Base-by-base conservation (phyloP, 2,329 filamentous ascomycete species). In the Dendryphion nanum region DNA sequence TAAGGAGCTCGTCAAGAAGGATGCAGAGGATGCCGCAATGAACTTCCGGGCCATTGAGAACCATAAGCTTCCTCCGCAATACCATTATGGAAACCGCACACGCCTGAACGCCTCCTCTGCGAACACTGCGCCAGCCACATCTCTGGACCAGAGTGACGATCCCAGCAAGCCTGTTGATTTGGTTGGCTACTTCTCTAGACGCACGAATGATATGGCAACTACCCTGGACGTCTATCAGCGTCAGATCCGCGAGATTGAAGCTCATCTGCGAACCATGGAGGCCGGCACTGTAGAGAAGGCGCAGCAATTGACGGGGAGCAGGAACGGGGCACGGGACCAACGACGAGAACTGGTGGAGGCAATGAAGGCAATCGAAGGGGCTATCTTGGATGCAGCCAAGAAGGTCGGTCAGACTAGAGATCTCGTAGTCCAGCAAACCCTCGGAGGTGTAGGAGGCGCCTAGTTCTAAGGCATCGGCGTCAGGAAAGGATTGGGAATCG, bases 41-140 rank as follows among this genome's bases (percentile, higher is more conserved):
- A 80, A 79, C 44, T 86, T 88, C 71, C 79, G 83, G 40, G 83
- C 83, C 16, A 80, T 87, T 20, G 83, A 89, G 54, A 87, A 87
- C 55, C 73, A 89, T 37, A 82, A 83, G 51, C 72, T 90, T 13
- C 86, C 87, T 2, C 54, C 72, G 33, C 76, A 81, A 48, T 83
- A 79, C 57, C 79, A 82, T 51, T 76, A 78, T 40, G 62, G 58
- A 30, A 59, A 64, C 41, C 74, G 75, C 31, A 61, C 57, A 18
- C 59, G 62, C 41, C 52, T 63, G 8, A 57, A 49, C 17, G 43
- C 61, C 6, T 60, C 61, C 1, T 56, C 53, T 31, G 33, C 57
- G 20, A 59, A 59, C 33, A 38, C 57, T 14, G 45, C 55, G 16
- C 44, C 50, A 7, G 40, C 51, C 13, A 52, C 48, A 10, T 50